Percentiles rank a stretch among this genome's conserved stretches.
phyloP scores from a whole-genome alignment of 2,329 filamentous ascomycete species.

The Tolypocladium inflatum region DNA sequence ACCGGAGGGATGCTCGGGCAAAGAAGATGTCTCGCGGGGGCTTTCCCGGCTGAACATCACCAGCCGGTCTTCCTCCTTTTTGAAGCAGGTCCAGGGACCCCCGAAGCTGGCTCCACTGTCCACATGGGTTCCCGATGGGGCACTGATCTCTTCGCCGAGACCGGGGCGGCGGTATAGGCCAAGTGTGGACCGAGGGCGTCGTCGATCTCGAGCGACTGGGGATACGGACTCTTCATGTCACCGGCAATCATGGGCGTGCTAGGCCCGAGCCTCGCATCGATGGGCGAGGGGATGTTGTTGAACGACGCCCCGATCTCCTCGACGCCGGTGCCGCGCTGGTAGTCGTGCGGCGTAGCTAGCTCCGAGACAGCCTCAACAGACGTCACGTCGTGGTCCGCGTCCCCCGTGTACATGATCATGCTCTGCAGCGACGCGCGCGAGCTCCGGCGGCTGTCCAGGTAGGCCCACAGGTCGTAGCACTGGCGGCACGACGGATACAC shows the following conservation, averaged over 20 bases:
- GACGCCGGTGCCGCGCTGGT: conserved; percentile 20
- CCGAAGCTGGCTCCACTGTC: background rate
- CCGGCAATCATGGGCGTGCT: conserved; percentile 19
- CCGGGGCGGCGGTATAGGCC: no score
- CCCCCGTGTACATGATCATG: conserved; percentile 27
- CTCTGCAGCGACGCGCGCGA: conserved; percentile 31
- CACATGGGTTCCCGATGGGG: background rate
- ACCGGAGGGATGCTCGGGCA: conserved; percentile 61
- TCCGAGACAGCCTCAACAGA: conserved; percentile 30
- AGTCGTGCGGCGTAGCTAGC: conserved; percentile 30
- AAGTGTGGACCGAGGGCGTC: conserved; percentile 9
- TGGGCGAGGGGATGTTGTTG: conserved; percentile 14
- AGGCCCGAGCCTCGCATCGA: conserved; percentile 5
- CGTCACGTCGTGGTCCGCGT: conserved; percentile 27
- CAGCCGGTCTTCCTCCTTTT: background rate
- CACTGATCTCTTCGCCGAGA: background rate
- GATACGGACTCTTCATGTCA: conserved; percentile 29
- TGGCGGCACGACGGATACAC: conserved; percentile 29
- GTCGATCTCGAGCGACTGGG: conserved; percentile 22
- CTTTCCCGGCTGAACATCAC: conserved; percentile 20
- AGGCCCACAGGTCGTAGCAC: conserved; percentile 31
- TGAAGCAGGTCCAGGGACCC: background rate
- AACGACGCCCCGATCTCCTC: conserved; percentile 26
- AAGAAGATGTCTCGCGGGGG: conserved; percentile 53
- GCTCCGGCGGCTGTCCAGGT: conserved; percentile 31